A percentile compares a stretch with the other conserved stretches of the same genome.
Conservation (phyloP, 106 monocot species). For the Allium fistulosum region DNA sequence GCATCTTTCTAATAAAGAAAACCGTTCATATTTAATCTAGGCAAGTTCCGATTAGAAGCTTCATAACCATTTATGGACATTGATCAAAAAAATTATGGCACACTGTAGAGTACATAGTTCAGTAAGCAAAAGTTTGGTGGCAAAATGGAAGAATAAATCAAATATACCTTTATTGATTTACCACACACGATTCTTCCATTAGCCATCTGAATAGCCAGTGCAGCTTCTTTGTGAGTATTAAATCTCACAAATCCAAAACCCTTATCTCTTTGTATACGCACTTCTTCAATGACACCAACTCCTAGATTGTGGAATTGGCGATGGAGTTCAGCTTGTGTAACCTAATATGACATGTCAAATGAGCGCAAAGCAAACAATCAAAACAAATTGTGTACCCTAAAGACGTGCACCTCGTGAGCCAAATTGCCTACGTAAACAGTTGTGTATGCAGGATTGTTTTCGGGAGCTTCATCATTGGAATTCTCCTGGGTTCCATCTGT, state of each 20-base stretch:
- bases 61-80: no score
- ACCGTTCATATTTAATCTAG: no score
- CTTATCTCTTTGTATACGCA: constrained; percentile 72
- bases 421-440: constrained; percentile 84
- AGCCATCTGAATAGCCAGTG: constrained; percentile 62
- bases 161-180: constrained; percentile 62
- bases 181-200: constrained; percentile 66
- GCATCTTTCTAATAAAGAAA: no score
- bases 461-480: constrained; percentile 47
- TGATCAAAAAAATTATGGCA: no score
- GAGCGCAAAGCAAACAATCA: no score
- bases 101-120: no score
- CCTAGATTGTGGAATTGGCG: constrained; percentile 63
- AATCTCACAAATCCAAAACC: constrained; percentile 88
- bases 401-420: constrained; percentile 44
- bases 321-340: constrained; percentile 71
- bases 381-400: no score
- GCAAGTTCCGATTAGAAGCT: no score
- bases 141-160: no score
- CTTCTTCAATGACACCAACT: constrained; percentile 62
- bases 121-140: no score
- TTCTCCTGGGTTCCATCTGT: constrained; percentile 31
- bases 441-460: constrained; percentile 64
- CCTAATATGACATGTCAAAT: constrained; percentile 17
- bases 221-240: constrained; percentile 57